Evolutionary conservation across 164 flowering plant genomes (phyloP), one percentile per base, ranked within the genome.

Genomic region (Magnolia changhungtana): DNA sequence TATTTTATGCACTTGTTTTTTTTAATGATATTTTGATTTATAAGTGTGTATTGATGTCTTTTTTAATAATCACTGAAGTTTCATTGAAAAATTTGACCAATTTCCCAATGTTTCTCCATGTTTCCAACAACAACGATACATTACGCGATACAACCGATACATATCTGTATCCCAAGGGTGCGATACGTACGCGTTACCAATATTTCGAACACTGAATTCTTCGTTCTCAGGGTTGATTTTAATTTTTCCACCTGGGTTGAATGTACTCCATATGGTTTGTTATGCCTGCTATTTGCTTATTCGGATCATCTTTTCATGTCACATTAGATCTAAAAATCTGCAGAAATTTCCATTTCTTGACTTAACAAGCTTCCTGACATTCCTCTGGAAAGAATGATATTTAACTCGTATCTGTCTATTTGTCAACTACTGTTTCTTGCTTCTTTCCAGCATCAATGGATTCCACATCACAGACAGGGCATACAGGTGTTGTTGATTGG

Each of bases 381-480:
- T 67, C 23, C 23, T 21, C 7, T 23, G 20, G 70, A 18, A 8
- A 27, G 45, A 27, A 67, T 67, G 16, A 67, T 7, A 9, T 19
- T 64, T 67, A 20, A 21, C 14, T 67, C 18, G 70, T 10, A 13
- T 64, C n/a, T 13, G n/a, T 27, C 23, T 10, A 23, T 16, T 27
- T 9, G 14, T 23, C 8, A 67, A 10, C 50, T 8, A 14, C 11
- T 13, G 4, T 73, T 37, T 37, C 72, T 52, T 52, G 23, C 71
- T 19, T 67, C 69, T 78, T 81, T 82, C 78, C 78, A 92, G 94
- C 92, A 45, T 88, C 97, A 51, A 72, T 85, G 55, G 95, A 90
- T 84, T 87, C 92, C 31, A 85, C 89, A 29, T 78, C 88, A 27
- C 90, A 90, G 82, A 87, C 93, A 4, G 90, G 88, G 55, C 87